Conservation (phyloP, 2,329 filamentous ascomycete genomes). For the Aspergillus persii region DNA sequence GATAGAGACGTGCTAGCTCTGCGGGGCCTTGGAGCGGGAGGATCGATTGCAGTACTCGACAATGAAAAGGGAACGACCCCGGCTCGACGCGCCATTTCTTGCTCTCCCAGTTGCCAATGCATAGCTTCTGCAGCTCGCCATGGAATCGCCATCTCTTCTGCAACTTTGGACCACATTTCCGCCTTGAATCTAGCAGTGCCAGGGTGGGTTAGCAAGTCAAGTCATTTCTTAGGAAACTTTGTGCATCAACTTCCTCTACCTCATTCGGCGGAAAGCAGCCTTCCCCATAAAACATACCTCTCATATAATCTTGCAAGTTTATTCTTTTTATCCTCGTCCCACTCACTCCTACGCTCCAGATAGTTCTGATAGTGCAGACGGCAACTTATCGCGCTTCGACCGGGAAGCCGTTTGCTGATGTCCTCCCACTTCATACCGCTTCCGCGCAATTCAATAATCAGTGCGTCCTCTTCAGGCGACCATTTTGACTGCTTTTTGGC, state of each 20-base stretch:
- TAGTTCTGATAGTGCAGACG: conserved; percentile 97
- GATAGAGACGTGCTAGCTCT: conserved; percentile 40
- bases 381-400: conserved; percentile 90
- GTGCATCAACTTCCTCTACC: background rate
- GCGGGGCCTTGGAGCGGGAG: conserved; percentile 34
- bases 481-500: conserved; percentile 97
- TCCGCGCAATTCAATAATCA: conserved; percentile 87
- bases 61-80: conserved; percentile 83
- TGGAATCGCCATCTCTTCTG: conserved; percentile 89
- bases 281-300: conserved; percentile 62
- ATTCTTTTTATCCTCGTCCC: conserved; percentile 97
- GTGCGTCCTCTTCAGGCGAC: conserved; percentile 88
- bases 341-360: conserved; percentile 85
- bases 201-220: conserved; percentile 9
- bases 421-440: conserved; percentile 98
- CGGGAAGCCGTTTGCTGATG: conserved; percentile 86
- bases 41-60: conserved; percentile 57
- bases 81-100: conserved; percentile 89
- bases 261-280: background rate
- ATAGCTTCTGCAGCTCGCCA: conserved; percentile 96
- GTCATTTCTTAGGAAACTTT: conserved; percentile 9
- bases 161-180: conserved; percentile 96
- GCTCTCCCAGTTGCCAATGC: conserved; percentile 95
- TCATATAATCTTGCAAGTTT: conserved; percentile 93
- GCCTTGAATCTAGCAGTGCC: conserved; percentile 73